Evolutionary conservation across 192 early-diverging fungal species (phyloP).

Genomic region (Bifiguratus adelaidae): DNA sequence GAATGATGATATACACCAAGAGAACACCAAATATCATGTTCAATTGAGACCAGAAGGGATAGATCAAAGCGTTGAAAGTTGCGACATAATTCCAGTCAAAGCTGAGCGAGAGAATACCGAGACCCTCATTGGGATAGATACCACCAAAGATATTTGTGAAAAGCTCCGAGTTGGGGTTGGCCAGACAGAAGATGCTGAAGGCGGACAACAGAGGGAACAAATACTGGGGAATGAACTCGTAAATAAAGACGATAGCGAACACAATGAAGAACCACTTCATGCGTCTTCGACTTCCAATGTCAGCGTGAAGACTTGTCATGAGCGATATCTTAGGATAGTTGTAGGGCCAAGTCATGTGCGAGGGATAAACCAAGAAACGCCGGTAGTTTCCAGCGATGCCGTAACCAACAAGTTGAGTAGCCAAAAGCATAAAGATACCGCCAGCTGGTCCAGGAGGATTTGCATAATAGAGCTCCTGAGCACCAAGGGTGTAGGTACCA

Average conservation of each 20-base stretch:
- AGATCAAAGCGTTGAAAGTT: conserved; percentile 23
- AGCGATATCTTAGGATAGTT: conserved; percentile 32
- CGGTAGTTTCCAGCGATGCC: conserved; percentile 38
- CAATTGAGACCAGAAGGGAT: conserved; percentile 58
- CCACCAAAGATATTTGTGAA: conserved; percentile 21
- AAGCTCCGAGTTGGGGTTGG: conserved; percentile 9
- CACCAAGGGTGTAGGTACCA: conserved; percentile 60
- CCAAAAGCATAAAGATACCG: conserved; percentile 19
- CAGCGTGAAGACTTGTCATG: conserved; percentile 21
- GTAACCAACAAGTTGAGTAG: conserved; percentile 42
- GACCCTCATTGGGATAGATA: conserved; percentile 15
- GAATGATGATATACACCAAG: conserved; percentile 40
- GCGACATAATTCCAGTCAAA: conserved; percentile 29
- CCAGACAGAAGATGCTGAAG: conserved; percentile 23
- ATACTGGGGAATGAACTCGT: conserved; percentile 26
- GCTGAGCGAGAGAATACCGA: conserved; percentile 22
- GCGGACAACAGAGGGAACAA: conserved; percentile 21
- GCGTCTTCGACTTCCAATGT: conserved; percentile 6
- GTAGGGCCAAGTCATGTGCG: conserved; percentile 42
- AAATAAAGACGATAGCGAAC: conserved; percentile 13
- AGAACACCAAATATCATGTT: conserved; percentile 56
- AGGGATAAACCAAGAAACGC: conserved; percentile 37
- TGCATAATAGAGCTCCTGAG: conserved; percentile 56
- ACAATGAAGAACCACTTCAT: conserved; percentile 17
- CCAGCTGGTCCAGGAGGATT: conserved; percentile 36